Conservation (phyloP, 257 asterid genomes). For the Misopates orontium region DNA sequence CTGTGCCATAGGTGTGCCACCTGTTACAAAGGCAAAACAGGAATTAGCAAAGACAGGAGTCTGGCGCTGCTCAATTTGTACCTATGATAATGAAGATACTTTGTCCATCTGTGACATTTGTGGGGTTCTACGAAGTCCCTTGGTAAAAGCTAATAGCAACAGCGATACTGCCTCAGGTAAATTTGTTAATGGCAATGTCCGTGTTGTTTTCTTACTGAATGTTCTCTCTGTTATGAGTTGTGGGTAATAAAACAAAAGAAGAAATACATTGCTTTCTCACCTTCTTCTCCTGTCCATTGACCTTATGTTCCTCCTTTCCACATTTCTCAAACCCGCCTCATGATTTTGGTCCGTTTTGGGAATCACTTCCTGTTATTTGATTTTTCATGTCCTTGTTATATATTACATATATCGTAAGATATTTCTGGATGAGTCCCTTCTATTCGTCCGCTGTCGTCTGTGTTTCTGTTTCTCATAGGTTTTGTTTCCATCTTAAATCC, state of each 20-base stretch:
- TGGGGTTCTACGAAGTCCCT: slow-evolving; percentile 89
- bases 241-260: slow-evolving; percentile 20
- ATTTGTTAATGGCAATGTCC: slow-evolving; percentile 1
- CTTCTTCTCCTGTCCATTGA: not conserved
- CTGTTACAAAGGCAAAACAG: slow-evolving; percentile 39
- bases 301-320: slow-evolving; percentile 1
- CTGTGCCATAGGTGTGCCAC: slow-evolving; percentile 37
- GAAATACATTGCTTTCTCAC: slow-evolving; percentile 8
- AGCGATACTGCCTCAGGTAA: slow-evolving; percentile 54
- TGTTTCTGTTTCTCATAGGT: slow-evolving; percentile 34
- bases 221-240: slow-evolving; percentile 11
- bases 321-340: slow-evolving; percentile 15
- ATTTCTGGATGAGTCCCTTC: slow-evolving; percentile 21
- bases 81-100: slow-evolving; percentile 80
- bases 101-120: slow-evolving; percentile 90
- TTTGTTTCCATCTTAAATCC: slow-evolving; percentile 30
- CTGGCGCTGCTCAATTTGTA: slow-evolving; percentile 94
- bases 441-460: slow-evolving; percentile 11
- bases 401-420: slow-evolving; percentile 17
- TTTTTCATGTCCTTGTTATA: slow-evolving; percentile 9
- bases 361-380: slow-evolving; percentile 14
- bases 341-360: slow-evolving; percentile 20
- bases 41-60: slow-evolving; percentile 46
- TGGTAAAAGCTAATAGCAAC: slow-evolving; percentile 55
- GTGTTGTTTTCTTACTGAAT: slow-evolving; percentile 10